Conservation (phyloP, 192 early-diverging fungal genomes). For the Coemansia sp. region DNA sequence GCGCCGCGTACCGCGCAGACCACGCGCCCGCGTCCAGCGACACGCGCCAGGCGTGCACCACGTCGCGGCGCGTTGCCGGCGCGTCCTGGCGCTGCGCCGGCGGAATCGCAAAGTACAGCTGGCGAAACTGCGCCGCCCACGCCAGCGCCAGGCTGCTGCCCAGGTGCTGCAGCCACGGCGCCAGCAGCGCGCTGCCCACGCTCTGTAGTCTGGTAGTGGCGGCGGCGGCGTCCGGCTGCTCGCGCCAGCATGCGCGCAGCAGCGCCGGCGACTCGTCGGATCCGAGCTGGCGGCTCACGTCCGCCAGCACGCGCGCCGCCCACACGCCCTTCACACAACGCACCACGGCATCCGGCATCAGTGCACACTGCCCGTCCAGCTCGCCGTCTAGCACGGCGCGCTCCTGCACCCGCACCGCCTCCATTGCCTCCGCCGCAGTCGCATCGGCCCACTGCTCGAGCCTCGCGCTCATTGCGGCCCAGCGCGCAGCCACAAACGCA, state of each 20-base stretch:
- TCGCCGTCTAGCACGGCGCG: neutral
- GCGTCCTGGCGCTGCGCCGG: conserved; percentile 3
- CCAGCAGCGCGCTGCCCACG: conserved; percentile 7
- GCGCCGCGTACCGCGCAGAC: conserved; percentile 13
- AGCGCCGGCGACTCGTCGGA: neutral
- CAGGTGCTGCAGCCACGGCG: conserved; percentile 26
- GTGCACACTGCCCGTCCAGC: neutral
- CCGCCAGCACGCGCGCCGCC: conserved; percentile 12
- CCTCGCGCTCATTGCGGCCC: conserved; percentile 8
- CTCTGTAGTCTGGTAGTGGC: conserved; percentile 10
- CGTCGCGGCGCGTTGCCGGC: conserved; percentile 26
- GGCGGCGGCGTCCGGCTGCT: neutral
- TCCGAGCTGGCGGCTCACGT: conserved; percentile 1
- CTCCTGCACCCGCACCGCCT: neutral
- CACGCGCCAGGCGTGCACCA: conserved; percentile 27
- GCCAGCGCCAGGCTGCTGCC: conserved; percentile 8
- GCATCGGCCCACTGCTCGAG: conserved; percentile 19
- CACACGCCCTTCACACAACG: conserved; percentile 35
- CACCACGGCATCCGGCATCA: conserved; percentile 6
- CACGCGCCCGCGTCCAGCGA: neutral
- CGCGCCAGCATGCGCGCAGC: conserved; percentile 30
- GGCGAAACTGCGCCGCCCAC: conserved; percentile 25
- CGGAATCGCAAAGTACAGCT: conserved; percentile 25
- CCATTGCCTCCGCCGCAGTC: neutral
- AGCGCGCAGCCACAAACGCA: conserved; percentile 15